phyloP scores from a whole-genome alignment of 148 eudicot genomes.

The Vaccinium corymbosum region DNA sequence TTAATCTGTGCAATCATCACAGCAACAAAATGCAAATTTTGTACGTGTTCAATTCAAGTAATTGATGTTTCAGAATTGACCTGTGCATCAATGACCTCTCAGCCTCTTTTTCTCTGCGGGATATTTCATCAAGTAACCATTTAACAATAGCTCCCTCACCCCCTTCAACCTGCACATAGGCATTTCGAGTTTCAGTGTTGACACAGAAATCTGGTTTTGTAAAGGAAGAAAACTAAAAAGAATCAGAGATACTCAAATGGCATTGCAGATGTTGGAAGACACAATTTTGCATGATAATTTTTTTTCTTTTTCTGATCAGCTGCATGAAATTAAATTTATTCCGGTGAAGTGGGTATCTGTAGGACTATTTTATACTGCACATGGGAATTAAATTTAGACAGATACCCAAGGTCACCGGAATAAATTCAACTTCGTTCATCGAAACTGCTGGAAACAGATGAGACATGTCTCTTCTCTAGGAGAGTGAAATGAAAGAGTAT shows the following conservation, averaged over 20 bases:
- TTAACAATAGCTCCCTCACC: slow-evolving; percentile 11
- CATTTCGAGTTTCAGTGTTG: background rate
- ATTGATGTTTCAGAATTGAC: background rate
- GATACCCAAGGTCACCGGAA: background rate
- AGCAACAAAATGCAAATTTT: background rate
- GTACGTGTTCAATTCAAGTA: background rate
- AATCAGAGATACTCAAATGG: background rate
- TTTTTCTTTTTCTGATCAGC: no score
- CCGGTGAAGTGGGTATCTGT: no score
- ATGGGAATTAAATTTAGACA: no score
- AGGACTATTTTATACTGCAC: no score
- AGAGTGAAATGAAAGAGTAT: background rate
- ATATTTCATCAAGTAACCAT: slow-evolving; percentile 25
- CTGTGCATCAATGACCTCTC: slow-evolving; percentile 18
- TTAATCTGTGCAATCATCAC: background rate
- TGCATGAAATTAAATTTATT: no score
- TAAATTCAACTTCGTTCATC: background rate
- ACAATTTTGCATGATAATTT: background rate
- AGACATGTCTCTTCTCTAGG: background rate
- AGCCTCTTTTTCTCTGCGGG: slow-evolving; percentile 15
- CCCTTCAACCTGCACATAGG: slow-evolving; percentile 10
- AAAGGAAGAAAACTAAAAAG: background rate
- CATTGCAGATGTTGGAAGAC: background rate
- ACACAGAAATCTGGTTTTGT: background rate
- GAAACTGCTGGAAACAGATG: background rate